A percentile compares a stretch with the other conserved stretches of the same genome.
phyloP scores from a whole-genome alignment of 805 yeast genomes.

The Ogataea glucozyma region DNA sequence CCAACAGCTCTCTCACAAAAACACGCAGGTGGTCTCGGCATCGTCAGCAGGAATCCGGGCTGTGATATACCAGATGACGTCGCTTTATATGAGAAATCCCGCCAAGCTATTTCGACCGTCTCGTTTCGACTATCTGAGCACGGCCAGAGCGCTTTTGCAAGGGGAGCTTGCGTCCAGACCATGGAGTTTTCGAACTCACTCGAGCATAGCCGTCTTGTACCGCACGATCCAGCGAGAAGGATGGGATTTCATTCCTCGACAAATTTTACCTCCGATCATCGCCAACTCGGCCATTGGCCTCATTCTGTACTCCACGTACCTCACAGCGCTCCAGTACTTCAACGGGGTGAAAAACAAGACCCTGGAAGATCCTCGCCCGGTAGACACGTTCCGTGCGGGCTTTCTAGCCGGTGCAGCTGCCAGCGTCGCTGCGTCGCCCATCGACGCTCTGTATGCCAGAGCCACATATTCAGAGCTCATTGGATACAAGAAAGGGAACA shows the following conservation, averaged over 20 bases:
- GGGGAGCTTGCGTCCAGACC: constrained; percentile 49
- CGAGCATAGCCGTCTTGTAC: constrained; percentile 71
- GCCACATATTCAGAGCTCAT: constrained; percentile 75
- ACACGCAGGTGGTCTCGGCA: constrained; percentile 65
- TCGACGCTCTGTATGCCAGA: constrained; percentile 86
- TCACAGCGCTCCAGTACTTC: constrained; percentile 50
- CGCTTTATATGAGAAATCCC: constrained; percentile 77
- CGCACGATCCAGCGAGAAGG: constrained; percentile 76
- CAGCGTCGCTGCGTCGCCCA: constrained; percentile 89
- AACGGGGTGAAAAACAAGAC: constrained; percentile 27
- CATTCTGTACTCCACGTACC: constrained; percentile 79
- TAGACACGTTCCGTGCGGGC: constrained; percentile 78
- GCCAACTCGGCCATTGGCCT: constrained; percentile 91
- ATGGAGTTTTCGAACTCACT: constrained; percentile 65
- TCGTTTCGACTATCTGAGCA: constrained; percentile 80
- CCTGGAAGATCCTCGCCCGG: constrained; percentile 35
- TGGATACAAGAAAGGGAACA: constrained; percentile 62
- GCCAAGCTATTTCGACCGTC: constrained; percentile 89
- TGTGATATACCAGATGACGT: constrained; percentile 70
- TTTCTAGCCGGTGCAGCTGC: constrained; percentile 84
- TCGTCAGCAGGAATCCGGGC: constrained; percentile 88
- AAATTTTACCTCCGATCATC: constrained; percentile 80
- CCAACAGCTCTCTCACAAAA: constrained; percentile 38
- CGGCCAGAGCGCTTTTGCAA: constrained; percentile 53
- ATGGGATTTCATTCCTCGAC: constrained; percentile 83